A percentile compares a stretch with the other conserved stretches of the same genome.
phyloP scores from a whole-genome alignment of 208 protist genomes.

The Balamuthia mandrillaris region DNA sequence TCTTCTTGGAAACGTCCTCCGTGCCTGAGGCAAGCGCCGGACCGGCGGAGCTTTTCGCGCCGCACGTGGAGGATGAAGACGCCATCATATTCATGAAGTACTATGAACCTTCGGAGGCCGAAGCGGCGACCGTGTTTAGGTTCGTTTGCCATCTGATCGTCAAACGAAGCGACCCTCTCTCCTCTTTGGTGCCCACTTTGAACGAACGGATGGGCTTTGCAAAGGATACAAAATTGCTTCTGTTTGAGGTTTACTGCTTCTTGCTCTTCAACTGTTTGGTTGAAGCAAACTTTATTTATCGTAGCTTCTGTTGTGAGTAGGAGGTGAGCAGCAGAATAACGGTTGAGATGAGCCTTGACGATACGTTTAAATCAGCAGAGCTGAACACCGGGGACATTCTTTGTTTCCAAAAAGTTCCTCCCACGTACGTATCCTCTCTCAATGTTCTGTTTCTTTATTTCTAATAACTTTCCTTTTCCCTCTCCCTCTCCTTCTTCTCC shows the following conservation, averaged over 20 bases:
- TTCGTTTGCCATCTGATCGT: slow-evolving; percentile 41
- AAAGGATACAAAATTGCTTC: not conserved
- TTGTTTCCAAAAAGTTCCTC: slow-evolving; percentile 54
- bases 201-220: not conserved
- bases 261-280: too few species aligned
- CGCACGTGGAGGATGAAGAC: not conserved
- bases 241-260: too few species aligned
- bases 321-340: slow-evolving; percentile 51
- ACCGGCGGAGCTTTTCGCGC: not conserved
- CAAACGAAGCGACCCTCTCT: not conserved
- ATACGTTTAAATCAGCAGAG: slow-evolving; percentile 39
- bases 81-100: slow-evolving; percentile 46
- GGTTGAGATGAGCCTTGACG: not conserved
- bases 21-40: not conserved
- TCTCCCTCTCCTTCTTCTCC: too few species aligned
- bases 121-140: slow-evolving; percentile 6
- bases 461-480: too few species aligned
- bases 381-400: slow-evolving; percentile 66
- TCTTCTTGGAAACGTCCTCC: not conserved
- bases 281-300: too few species aligned
- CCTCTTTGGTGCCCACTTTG: slow-evolving; percentile 2
- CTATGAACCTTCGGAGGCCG: slow-evolving; percentile 45
- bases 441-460: too few species aligned
- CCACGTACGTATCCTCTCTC: too few species aligned
- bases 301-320: slow-evolving; percentile 26